These are phyloP conservation scores for Lecanoromycetidae sp. DNA, from an alignment of 2,329 filamentous ascomycete genomes.

Conservation along the genomic window DNA sequence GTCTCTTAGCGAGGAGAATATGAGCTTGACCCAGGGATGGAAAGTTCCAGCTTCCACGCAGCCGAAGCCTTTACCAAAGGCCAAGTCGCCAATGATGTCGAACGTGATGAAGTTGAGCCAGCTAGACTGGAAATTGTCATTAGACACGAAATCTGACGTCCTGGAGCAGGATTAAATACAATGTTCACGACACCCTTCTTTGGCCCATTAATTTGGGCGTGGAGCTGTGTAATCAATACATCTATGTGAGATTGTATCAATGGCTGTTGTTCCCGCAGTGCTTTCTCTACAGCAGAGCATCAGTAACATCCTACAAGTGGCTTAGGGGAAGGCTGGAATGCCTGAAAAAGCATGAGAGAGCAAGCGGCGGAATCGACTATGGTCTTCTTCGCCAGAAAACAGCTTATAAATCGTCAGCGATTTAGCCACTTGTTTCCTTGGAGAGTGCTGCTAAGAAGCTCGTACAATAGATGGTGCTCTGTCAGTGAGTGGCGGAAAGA, in stretches of 20 bases:
- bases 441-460: too few species aligned
- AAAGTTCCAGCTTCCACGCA: conserved; percentile 23
- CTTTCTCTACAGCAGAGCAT: too few species aligned
- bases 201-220: conserved; percentile 3
- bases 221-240: conserved; percentile 7
- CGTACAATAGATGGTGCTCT: too few species aligned
- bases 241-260: conserved; percentile 10
- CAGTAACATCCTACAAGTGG: too few species aligned
- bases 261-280: conserved; percentile 21
- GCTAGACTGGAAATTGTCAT: too few species aligned
- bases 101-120: conserved; percentile 30
- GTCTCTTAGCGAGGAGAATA: too few species aligned
- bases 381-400: conserved; percentile 2
- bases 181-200: conserved; percentile 6
- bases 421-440: too few species aligned
- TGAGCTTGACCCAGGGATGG: conserved; percentile 22
- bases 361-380: conserved; percentile 18
- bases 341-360: conserved; percentile 20
- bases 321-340: too few species aligned
- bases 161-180: too few species aligned
- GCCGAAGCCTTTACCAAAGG: conserved; percentile 25
- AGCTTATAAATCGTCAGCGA: not conserved
- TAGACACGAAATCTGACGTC: too few species aligned
- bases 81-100: conserved; percentile 28
- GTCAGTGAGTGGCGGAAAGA: too few species aligned